Base-by-base conservation (phyloP, 345 rosid genomes). In the Fremontodendron californicum region DNA sequence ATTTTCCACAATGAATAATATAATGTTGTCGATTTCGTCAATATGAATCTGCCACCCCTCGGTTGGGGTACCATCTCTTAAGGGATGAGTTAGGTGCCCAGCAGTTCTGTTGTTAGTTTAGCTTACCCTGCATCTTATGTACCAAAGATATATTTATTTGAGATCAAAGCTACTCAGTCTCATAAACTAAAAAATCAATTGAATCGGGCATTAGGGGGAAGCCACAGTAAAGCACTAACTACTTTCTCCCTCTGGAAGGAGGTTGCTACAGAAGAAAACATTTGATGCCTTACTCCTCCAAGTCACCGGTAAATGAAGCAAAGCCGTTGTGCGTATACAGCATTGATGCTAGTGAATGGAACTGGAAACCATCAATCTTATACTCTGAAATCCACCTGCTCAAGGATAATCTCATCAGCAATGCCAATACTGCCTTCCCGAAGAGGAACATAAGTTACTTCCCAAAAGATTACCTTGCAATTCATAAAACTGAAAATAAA, bases 311-410 rank as follows among this genome's bases (percentile, higher is more conserved):
- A 81, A 95, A 93, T 51, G 94, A 69, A 80, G 97, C 98, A 86
- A 95, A 95, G 70, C 99, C 99, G 73, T 95, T 95, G 86, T 95
- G 98, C 0, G 92, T 92, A 74, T 95, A 95, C 65, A 95, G 83
- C 98, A 93, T 95, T 33, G 98, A 95, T 76, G 96, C 87, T 73
- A 95, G 92, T 29, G 99, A 93, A 85, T 95, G 99, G 84, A 95
- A 95, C 71, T 93, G 98, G 82, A 93, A 95, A 78, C 99, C 98
- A 74, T 95, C 98, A 80, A 93, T 85, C 60, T 86, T 92, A 86
- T 95, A 95, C 89, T 93, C 98, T 43, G 77, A 86, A 62, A 89
- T 83, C 99, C 99, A 95, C 99, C 99, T 95, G 90, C 80, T 52
- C 86, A 89, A 80, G 80, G 57, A 83, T 31, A 67, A 81, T 80